Percentiles rank a stretch among this genome's conserved stretches.
Evolutionary conservation across 495 filamentous ascomycete species (phyloP).

Genomic region (Penicillium angulare): DNA sequence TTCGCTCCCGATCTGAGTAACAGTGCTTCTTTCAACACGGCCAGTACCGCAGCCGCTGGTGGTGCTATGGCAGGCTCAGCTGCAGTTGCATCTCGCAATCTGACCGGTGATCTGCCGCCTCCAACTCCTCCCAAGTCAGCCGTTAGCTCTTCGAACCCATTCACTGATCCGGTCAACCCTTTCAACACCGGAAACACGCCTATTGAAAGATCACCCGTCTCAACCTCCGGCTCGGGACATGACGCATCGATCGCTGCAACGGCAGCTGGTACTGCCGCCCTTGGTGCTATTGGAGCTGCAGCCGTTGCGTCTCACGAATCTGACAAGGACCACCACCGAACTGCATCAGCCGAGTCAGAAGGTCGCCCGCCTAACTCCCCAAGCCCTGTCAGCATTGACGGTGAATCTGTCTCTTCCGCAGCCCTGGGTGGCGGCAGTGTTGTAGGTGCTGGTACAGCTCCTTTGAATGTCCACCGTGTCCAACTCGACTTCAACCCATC

Average conservation of each 20-base stretch:
- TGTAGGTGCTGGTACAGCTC: slow-evolving; percentile 36
- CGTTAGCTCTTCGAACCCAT: slow-evolving; percentile 43
- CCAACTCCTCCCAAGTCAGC: slow-evolving; percentile 40
- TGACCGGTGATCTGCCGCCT: slow-evolving; percentile 37
- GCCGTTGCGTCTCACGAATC: slow-evolving; percentile 32
- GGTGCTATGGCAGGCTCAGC: slow-evolving; percentile 28
- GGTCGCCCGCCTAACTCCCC: slow-evolving; percentile 13
- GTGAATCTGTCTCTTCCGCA: slow-evolving; percentile 29
- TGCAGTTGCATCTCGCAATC: slow-evolving; percentile 32
- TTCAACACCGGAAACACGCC: slow-evolving; percentile 39
- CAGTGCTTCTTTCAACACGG: slow-evolving; percentile 25
- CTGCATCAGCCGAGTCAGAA: slow-evolving; percentile 23
- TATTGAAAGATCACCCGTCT: too few species aligned
- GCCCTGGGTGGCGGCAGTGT: slow-evolving; percentile 37
- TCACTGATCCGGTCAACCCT: slow-evolving; percentile 50
- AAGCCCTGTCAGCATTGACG: slow-evolving; percentile 22
- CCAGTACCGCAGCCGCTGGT: slow-evolving; percentile 30
- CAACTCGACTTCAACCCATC: slow-evolving; percentile 94
- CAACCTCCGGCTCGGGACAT: slow-evolving; percentile 13
- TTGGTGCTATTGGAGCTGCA: slow-evolving; percentile 31
- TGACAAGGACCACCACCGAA: slow-evolving; percentile 32
- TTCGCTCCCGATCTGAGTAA: slow-evolving; percentile 70
- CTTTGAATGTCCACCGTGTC: slow-evolving; percentile 76
- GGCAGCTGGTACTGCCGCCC: slow-evolving; percentile 42
- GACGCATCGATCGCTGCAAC: slow-evolving; percentile 28